Conservation (phyloP, 345 rosid species). For the Bruguiera gymnorhiza region DNA sequence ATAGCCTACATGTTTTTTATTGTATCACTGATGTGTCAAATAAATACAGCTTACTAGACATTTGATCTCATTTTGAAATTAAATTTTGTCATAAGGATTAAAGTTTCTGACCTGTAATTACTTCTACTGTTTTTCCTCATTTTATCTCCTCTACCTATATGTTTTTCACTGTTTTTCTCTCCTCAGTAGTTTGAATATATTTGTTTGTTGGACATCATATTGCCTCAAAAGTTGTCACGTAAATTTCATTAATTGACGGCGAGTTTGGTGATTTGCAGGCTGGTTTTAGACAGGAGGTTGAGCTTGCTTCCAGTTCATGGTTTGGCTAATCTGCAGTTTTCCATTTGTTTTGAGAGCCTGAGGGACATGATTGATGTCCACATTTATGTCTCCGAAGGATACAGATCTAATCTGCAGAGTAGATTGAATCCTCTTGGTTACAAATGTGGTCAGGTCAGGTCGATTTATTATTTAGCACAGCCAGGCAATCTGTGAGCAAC, state of each 20-base stretch:
- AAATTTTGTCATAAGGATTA: no score
- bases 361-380: constrained; percentile 1
- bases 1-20: not conserved
- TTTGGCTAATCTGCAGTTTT: constrained; percentile 27
- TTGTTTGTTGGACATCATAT: not conserved
- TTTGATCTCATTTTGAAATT: not conserved
- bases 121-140: not conserved
- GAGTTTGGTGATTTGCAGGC: not conserved
- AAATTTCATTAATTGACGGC: no score
- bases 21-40: not conserved
- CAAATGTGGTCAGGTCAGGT: constrained; percentile 17
- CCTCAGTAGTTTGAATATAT: not conserved
- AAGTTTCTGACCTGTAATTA: not conserved
- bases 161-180: not conserved
- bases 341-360: constrained; percentile 2
- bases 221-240: no score
- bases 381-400: not conserved
- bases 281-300: no score
- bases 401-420: not conserved
- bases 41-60: no score
- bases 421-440: not conserved
- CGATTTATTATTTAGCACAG: constrained; percentile 39
- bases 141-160: not conserved
- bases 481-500: constrained; percentile 24
- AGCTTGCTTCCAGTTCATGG: not conserved